Percentiles rank a stretch among this genome's conserved stretches.
Evolutionary conservation across 306 rosid genomes (phyloP).

Genomic region (Quercus ilex): DNA sequence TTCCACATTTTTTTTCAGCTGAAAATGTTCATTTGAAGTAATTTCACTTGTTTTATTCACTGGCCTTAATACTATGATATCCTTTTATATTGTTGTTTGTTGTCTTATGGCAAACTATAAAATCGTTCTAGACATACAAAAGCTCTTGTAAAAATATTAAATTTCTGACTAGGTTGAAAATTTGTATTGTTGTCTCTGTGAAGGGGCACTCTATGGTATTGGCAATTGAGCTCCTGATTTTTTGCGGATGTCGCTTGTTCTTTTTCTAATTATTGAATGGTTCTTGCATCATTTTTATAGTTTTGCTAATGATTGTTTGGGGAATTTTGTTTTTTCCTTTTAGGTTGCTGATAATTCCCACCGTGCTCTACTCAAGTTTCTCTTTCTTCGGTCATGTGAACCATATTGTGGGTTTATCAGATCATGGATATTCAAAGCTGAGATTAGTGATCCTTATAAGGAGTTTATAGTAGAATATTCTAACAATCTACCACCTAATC

Average conservation of each 20-base stretch:
- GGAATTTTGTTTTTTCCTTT: constrained; percentile 3
- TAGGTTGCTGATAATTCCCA: constrained; percentile 97
- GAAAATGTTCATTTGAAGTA: not conserved
- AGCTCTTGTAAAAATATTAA: not conserved
- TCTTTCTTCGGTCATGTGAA: constrained; percentile 83
- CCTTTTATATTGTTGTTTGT: not conserved
- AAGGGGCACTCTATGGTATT: not conserved
- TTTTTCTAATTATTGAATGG: not conserved
- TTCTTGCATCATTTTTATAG: not conserved
- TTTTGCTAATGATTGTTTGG: constrained; percentile 4
- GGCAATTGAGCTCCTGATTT: not conserved
- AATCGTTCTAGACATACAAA: not conserved
- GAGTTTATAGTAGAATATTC: constrained; percentile 74
- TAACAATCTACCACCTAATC: constrained; percentile 30
- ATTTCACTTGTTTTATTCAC: not conserved
- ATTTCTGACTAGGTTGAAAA: not conserved
- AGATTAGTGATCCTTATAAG: constrained; percentile 80
- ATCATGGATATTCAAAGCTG: constrained; percentile 96
- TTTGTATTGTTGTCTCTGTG: not conserved
- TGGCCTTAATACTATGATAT: not conserved
- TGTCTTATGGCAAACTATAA: not conserved
- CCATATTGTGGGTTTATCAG: constrained; percentile 89
- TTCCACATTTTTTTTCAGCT: constrained; percentile 15
- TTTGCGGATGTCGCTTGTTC: not conserved
- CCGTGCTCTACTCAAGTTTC: constrained; percentile 69